phyloP scores from a whole-genome alignment of 371 early-diverging fungal species.

The Fennellomyces sp. region DNA sequence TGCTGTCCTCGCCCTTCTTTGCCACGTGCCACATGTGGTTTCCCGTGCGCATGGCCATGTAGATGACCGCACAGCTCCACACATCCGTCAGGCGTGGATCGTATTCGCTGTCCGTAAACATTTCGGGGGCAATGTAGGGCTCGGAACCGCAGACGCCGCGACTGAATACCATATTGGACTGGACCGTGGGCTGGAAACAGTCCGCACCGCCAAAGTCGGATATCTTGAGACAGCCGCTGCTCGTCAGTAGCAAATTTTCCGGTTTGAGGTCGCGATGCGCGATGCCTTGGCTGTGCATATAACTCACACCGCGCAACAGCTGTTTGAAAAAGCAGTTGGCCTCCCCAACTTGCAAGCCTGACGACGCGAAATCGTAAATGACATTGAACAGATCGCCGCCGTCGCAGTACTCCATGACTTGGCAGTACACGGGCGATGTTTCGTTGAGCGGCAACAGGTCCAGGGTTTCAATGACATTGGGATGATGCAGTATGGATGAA shows the following conservation, averaged over 20 bases:
- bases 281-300: conserved; percentile 69
- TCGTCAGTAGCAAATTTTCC: conserved; percentile 77
- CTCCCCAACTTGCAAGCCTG: conserved; percentile 58
- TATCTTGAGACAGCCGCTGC: conserved; percentile 81
- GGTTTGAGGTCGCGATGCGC: conserved; percentile 82
- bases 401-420: conserved; percentile 75
- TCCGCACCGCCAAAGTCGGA: conserved; percentile 82
- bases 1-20: conserved; percentile 22
- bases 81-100: conserved; percentile 43
- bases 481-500: conserved; percentile 62
- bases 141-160: conserved; percentile 61
- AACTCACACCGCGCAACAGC: conserved; percentile 65
- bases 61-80: conserved; percentile 45
- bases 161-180: conserved; percentile 24
- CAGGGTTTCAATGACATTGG: conserved; percentile 70
- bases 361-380: conserved; percentile 44
- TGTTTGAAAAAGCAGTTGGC: conserved; percentile 64
- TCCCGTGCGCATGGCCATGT: conserved; percentile 37
- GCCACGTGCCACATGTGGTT: conserved; percentile 39
- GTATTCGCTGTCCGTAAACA: conserved; percentile 27
- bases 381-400: conserved; percentile 67
- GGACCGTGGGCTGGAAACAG: conserved; percentile 38
- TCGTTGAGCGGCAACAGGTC: conserved; percentile 66
- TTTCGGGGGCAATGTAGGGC: conserved; percentile 64
- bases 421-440: conserved; percentile 56